phyloP scores from a whole-genome alignment of 148 eudicot species.

The Chenopodium berlandieri region DNA sequence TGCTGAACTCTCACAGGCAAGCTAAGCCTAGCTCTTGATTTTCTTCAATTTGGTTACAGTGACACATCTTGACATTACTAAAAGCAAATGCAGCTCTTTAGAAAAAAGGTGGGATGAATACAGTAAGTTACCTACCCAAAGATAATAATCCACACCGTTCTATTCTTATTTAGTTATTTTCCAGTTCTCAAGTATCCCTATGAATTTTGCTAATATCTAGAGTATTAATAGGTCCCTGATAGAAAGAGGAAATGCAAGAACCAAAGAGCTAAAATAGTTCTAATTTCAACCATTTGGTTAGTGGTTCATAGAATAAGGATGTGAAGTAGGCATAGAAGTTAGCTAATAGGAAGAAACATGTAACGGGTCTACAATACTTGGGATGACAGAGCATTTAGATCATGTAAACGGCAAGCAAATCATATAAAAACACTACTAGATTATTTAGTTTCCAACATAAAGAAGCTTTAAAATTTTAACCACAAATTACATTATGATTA shows the following conservation, averaged over 20 bases:
- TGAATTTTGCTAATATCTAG: background rate
- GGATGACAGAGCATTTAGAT: background rate
- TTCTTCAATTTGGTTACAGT: too few relatives aligned
- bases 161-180: too few relatives aligned
- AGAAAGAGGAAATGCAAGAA: background rate
- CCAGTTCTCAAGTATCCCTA: background rate
- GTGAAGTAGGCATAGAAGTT: background rate
- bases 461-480: background rate
- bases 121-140: background rate
- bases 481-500: background rate
- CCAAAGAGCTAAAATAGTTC: background rate
- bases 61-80: background rate
- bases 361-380: background rate
- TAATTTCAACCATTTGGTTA: too few relatives aligned
- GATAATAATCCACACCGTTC: background rate
- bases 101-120: background rate
- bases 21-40: background rate
- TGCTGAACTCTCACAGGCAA: background rate
- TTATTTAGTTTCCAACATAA: background rate
- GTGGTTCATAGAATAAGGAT: background rate
- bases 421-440: too few relatives aligned
- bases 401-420: background rate
- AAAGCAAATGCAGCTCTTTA: background rate
- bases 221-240: background rate
- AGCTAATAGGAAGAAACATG: background rate